Conservation (phyloP, 495 filamentous ascomycete genomes). For the Lichina pygmaea region DNA sequence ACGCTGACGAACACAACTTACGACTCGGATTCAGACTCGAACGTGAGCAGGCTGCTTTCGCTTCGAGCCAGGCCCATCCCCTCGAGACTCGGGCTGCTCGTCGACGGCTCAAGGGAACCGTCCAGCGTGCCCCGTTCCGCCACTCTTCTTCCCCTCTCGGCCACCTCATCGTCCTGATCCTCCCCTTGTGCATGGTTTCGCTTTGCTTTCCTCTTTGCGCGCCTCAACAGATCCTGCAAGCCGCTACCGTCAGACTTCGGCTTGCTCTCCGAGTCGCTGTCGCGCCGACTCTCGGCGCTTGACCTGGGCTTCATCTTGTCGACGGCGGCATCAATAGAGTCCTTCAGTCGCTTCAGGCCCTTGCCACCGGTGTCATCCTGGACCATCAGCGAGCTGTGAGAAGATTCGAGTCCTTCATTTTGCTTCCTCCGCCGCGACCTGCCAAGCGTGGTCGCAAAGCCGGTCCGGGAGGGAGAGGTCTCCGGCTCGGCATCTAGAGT, state of each 20-base stretch:
- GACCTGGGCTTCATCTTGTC: not conserved
- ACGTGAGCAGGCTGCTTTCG: slow-evolving; percentile 32
- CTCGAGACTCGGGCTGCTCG: not conserved
- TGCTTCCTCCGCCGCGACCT: not conserved
- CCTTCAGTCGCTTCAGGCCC: not conserved
- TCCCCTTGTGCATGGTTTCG: not conserved
- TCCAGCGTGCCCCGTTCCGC: not conserved
- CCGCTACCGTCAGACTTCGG: not conserved
- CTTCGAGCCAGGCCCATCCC: slow-evolving; percentile 12
- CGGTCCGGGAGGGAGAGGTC: not conserved
- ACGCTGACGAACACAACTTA: slow-evolving; percentile 17
- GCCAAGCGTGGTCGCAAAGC: not conserved
- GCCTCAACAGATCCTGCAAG: not conserved
- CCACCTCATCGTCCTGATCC: not conserved
- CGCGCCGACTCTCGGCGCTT: not conserved
- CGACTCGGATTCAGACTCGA: slow-evolving; percentile 44
- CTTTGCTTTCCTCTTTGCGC: not conserved
- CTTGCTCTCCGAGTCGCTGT: not conserved
- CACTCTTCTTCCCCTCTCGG: not conserved
- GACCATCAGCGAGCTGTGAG: not conserved
- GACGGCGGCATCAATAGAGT: not conserved
- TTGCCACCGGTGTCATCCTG: not conserved
- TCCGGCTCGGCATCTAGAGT: not conserved
- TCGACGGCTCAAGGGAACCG: not conserved
- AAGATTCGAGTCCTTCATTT: not conserved